Percentiles rank a stretch among this genome's conserved stretches.
Conservation (phyloP, 1,284 basidiomycete genomes). For the Gymnopus androsaceus region DNA sequence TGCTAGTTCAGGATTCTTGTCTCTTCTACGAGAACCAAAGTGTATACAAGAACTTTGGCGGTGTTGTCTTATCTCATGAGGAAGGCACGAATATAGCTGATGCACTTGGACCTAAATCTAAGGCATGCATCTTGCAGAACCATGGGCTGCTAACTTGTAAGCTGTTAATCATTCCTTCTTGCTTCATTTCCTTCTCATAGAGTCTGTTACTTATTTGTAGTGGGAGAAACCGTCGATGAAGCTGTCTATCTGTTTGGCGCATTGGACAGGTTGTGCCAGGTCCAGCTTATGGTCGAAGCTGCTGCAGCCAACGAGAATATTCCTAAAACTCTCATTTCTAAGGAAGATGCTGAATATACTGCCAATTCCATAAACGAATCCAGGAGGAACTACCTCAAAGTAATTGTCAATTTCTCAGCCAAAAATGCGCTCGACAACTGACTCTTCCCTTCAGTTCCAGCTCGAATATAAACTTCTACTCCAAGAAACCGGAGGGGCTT, state of each 20-base stretch:
- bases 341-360: conserved; percentile 27
- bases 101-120: conserved; percentile 46
- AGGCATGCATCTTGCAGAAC: conserved; percentile 47
- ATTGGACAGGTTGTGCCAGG: conserved; percentile 44
- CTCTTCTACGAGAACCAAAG: conserved; percentile 44
- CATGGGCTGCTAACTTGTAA: conserved; percentile 59
- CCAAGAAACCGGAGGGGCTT: conserved; percentile 30
- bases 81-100: conserved; percentile 60
- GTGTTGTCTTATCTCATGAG: conserved; percentile 59
- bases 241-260: conserved; percentile 36
- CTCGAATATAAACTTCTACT: conserved; percentile 29
- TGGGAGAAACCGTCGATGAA: conserved; percentile 29
- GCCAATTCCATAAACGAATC: conserved; percentile 26
- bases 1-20: conserved; percentile 52
- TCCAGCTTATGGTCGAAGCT: conserved; percentile 52
- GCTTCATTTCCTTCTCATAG: neutral
- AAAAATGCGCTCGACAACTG: neutral
- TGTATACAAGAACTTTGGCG: conserved; percentile 51
- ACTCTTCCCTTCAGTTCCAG: conserved; percentile 24
- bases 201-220: neutral
- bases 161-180: conserved; percentile 18
- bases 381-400: conserved; percentile 24
- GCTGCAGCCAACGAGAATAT: conserved; percentile 39
- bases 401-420: conserved; percentile 16
- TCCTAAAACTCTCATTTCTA: conserved; percentile 29